Evolutionary conservation across 2,329 filamentous ascomycete species (phyloP).

Genomic region (Colletotrichum sp.): DNA sequence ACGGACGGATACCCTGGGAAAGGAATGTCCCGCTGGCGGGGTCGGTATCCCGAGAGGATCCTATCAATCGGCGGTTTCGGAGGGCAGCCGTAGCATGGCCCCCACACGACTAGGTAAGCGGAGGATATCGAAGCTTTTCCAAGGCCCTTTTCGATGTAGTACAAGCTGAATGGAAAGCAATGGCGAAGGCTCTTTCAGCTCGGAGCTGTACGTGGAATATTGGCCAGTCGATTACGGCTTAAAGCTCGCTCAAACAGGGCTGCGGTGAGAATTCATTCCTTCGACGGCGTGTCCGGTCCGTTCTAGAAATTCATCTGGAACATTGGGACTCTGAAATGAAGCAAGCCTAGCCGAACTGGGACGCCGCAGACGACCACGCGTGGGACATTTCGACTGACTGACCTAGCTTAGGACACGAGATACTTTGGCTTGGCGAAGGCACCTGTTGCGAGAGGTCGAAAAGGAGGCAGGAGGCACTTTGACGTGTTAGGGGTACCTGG

Average conservation of each 20-base stretch:
- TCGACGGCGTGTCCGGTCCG: not conserved
- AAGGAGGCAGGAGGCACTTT: not conserved
- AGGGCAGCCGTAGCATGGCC: not conserved
- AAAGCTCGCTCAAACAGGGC: not conserved
- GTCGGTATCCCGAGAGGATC: not conserved
- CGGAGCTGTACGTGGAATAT: not conserved
- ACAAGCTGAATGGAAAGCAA: not conserved
- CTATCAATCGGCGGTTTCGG: slow-evolving; percentile 5
- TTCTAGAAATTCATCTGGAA: slow-evolving; percentile 18
- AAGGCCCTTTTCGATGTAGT: not conserved
- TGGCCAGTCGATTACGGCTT: not conserved
- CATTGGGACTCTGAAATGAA: not conserved
- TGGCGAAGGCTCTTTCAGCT: not conserved
- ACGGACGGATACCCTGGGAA: not conserved
- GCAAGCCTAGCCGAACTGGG: slow-evolving; percentile 9
- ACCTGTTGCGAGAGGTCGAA: not conserved
- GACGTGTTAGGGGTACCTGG: not conserved
- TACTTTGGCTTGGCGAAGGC: not conserved
- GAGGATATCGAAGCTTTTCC: not conserved
- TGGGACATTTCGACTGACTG: not conserved
- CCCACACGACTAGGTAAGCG: not conserved
- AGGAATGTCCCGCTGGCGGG: slow-evolving; percentile 3
- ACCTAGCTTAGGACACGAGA: not conserved
- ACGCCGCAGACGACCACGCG: not conserved
- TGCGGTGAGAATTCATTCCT: not conserved